Conservation (phyloP, 164 flowering plant species). For the Vitis cinerea region DNA sequence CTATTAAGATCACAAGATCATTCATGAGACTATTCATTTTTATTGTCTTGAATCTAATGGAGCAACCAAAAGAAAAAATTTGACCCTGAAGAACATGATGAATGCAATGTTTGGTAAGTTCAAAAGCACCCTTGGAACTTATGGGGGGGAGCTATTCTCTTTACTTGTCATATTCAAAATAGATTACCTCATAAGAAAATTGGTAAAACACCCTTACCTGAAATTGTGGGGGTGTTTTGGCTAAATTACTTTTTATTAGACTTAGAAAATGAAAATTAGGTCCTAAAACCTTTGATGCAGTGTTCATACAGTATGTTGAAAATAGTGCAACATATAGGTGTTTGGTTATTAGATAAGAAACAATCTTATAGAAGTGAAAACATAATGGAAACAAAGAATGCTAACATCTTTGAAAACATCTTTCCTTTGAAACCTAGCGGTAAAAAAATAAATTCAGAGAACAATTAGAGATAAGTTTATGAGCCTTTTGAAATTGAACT, state of each 20-base stretch:
- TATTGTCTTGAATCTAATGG: not conserved
- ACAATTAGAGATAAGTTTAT: not conserved
- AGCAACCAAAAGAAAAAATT: not conserved
- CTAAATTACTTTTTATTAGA: not conserved
- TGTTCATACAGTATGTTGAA: too few relatives aligned
- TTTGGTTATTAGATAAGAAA: not conserved
- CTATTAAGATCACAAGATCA: too few relatives aligned
- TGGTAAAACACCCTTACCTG: not conserved
- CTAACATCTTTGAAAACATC: not conserved
- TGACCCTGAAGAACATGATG: not conserved
- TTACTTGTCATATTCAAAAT: too few relatives aligned
- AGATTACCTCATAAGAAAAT: not conserved
- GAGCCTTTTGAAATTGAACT: not conserved
- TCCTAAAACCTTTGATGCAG: too few relatives aligned
- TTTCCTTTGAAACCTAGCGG: not conserved
- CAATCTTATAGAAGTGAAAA: not conserved
- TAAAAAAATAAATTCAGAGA: not conserved
- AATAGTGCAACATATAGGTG: too few relatives aligned
- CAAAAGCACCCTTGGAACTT: not conserved
- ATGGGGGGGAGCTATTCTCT: too few relatives aligned
- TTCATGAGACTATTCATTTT: too few relatives aligned
- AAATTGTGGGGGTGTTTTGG: conserved; percentile 1
- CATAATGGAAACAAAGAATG: not conserved
- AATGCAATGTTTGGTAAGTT: not conserved
- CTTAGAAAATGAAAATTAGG: not conserved